phyloP scores from a whole-genome alignment of 2,329 filamentous ascomycete species.

The Aspergillus novoparasiticus region DNA sequence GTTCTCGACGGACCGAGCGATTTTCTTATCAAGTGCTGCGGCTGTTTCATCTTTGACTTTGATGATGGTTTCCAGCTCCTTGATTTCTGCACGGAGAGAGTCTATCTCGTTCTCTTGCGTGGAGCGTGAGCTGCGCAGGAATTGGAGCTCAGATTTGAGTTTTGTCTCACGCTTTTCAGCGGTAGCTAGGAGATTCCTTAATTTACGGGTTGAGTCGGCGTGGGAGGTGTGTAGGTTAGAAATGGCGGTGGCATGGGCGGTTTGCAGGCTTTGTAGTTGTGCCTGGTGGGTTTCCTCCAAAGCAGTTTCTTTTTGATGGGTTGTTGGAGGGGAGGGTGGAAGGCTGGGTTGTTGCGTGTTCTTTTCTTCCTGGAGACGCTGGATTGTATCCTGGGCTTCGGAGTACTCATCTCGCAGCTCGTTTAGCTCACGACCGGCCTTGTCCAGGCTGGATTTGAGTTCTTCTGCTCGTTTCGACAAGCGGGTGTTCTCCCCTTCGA shows the following conservation, averaged over 20 bases:
- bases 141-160: slow-evolving; percentile 35
- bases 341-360: slow-evolving; percentile 33
- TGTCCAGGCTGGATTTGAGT: slow-evolving; percentile 34
- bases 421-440: slow-evolving; percentile 33
- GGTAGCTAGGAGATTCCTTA: slow-evolving; percentile 35
- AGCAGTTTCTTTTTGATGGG: slow-evolving; percentile 21
- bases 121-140: slow-evolving; percentile 26
- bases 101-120: slow-evolving; percentile 30
- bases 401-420: slow-evolving; percentile 35
- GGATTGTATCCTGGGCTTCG: slow-evolving; percentile 32
- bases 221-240: slow-evolving; percentile 42
- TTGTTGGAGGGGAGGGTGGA: slow-evolving; percentile 30
- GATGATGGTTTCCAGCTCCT: slow-evolving; percentile 37
- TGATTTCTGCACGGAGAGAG: slow-evolving; percentile 35
- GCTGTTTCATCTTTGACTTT: slow-evolving; percentile 45
- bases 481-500: slow-evolving; percentile 43
- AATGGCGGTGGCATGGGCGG: slow-evolving; percentile 39
- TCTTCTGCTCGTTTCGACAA: slow-evolving; percentile 39
- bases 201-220: slow-evolving; percentile 38
- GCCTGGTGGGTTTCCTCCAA: slow-evolving; percentile 37
- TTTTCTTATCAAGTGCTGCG: slow-evolving; percentile 41
- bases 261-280: slow-evolving; percentile 39
- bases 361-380: slow-evolving; percentile 32
- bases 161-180: slow-evolving; percentile 40
- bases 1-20: slow-evolving; percentile 44